Percentiles rank a stretch among this genome's conserved stretches.
phyloP scores from a whole-genome alignment of 495 filamentous ascomycete species.

The Penicillium cataractarum region DNA sequence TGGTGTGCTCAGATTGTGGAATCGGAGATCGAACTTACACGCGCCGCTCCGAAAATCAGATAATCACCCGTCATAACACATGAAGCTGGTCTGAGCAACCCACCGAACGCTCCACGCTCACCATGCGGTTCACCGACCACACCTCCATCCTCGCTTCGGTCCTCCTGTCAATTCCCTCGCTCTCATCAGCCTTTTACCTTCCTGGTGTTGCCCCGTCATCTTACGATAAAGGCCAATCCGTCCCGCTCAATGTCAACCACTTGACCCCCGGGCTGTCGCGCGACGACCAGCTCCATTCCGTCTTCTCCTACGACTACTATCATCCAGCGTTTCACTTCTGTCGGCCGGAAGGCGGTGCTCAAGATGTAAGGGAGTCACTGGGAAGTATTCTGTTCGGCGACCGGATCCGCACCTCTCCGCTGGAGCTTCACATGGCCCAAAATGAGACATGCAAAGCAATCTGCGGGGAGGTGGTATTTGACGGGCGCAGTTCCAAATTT shows the following conservation, averaged over 20 bases:
- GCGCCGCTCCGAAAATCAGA: background rate
- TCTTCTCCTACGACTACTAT: constrained; percentile 95
- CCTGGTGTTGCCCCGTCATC: constrained; percentile 95
- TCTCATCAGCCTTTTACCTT: constrained; percentile 86
- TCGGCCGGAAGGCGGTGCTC: constrained; percentile 69
- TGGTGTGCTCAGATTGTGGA: constrained; percentile 6
- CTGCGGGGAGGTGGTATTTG: constrained; percentile 68
- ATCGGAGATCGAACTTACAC: background rate
- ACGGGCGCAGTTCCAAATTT: constrained; percentile 70
- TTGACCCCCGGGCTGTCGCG: constrained; percentile 82
- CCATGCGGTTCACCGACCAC: constrained; percentile 46
- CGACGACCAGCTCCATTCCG: constrained; percentile 82
- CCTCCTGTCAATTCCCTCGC: constrained; percentile 41
- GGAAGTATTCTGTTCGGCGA: constrained; percentile 97
- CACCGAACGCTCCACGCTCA: constrained; percentile 24
- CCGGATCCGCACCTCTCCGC: constrained; percentile 89
- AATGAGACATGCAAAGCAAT: constrained; percentile 86
- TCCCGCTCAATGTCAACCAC: constrained; percentile 91
- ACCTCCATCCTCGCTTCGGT: constrained; percentile 31
- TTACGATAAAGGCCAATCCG: constrained; percentile 72
- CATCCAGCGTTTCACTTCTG: constrained; percentile 86
- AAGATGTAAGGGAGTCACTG: constrained; percentile 81
- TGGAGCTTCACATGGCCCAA: constrained; percentile 78
- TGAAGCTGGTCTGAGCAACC: constrained; percentile 20
- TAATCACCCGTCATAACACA: constrained; percentile 8